Percentiles rank a stretch among this genome's conserved stretches.
These are phyloP conservation scores for Kregervanrija pseudodelftensis DNA, from an alignment of 805 yeast genomes.

Conservation along the genomic window DNA sequence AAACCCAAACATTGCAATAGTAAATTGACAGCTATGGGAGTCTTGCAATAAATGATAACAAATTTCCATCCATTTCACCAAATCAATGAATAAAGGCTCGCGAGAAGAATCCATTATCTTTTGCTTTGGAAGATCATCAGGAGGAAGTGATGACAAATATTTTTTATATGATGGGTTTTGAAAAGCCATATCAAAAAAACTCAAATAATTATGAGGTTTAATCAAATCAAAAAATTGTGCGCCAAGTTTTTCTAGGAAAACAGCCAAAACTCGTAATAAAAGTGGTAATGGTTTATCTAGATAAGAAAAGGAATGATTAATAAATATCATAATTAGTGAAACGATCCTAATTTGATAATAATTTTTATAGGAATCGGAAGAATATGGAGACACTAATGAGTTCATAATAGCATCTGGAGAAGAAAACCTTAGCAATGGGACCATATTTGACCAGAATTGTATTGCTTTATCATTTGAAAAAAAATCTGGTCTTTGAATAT, in stretches of 20 bases:
- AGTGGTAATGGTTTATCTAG: constrained; percentile 45
- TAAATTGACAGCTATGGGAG: constrained; percentile 46
- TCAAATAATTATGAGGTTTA: constrained; percentile 45
- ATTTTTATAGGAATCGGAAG: constrained; percentile 16
- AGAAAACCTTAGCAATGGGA: constrained; percentile 30
- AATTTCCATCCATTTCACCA: constrained; percentile 49
- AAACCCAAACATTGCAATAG: constrained; percentile 43
- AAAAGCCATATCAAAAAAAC: constrained; percentile 53
- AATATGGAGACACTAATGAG: constrained; percentile 21
- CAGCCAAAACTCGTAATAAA: constrained; percentile 44
- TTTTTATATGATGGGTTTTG: constrained; percentile 43
- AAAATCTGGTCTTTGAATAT: constrained; percentile 45
- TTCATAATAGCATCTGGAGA: constrained; percentile 29
- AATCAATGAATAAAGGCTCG: constrained; percentile 31
- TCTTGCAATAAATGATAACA: constrained; percentile 34
- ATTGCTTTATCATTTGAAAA: constrained; percentile 37
- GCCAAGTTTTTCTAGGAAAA: constrained; percentile 37
- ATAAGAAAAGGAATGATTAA: constrained; percentile 46
- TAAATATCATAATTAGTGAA: constrained; percentile 33
- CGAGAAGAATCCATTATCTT: constrained; percentile 9
- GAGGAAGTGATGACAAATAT: constrained; percentile 23
- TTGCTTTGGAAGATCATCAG: background rate
- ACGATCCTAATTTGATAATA: constrained; percentile 26
- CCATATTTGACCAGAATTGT: constrained; percentile 41
- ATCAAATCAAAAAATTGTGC: constrained; percentile 47